Conservation (phyloP, 148 eudicot genomes). For the Chenopodium berlandieri region DNA sequence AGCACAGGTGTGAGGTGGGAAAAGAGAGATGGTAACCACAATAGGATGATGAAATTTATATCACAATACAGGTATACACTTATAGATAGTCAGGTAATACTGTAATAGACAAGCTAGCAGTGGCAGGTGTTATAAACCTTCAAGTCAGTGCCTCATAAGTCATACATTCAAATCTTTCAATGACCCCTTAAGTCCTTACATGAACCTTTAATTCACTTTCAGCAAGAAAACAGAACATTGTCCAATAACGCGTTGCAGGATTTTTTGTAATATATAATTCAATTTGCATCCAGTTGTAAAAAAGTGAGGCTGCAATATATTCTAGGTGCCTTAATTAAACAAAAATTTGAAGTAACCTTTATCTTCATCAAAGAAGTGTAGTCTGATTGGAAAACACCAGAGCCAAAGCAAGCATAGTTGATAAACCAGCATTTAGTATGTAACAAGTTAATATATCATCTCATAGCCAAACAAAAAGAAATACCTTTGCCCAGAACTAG, state of each 20-base stretch:
- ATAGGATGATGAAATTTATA: neutral
- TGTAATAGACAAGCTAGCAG: neutral
- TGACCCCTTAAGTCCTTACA: neutral
- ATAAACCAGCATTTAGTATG: neutral
- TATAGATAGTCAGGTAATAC: neutral
- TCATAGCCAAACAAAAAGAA: constrained; percentile 10
- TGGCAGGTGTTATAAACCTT: constrained; percentile 1
- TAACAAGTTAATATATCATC: neutral
- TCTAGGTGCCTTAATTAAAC: neutral
- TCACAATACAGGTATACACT: neutral
- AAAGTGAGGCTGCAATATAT: neutral
- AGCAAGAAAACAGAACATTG: neutral
- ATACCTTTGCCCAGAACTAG: constrained; percentile 88
- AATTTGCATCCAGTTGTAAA: neutral
- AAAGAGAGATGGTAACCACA: neutral
- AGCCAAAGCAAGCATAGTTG: constrained; percentile 1
- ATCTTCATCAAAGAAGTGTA: neutral
- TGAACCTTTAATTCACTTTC: neutral
- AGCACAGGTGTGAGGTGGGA: neutral
- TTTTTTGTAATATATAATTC: neutral
- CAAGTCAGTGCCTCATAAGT: too few relatives aligned
- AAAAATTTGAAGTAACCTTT: neutral
- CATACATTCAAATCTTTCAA: neutral
- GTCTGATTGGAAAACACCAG: neutral
- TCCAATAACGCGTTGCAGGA: neutral